Evolutionary conservation across 1,284 basidiomycete genomes (phyloP).

Genomic region (Pyrrhoderma noxium): DNA sequence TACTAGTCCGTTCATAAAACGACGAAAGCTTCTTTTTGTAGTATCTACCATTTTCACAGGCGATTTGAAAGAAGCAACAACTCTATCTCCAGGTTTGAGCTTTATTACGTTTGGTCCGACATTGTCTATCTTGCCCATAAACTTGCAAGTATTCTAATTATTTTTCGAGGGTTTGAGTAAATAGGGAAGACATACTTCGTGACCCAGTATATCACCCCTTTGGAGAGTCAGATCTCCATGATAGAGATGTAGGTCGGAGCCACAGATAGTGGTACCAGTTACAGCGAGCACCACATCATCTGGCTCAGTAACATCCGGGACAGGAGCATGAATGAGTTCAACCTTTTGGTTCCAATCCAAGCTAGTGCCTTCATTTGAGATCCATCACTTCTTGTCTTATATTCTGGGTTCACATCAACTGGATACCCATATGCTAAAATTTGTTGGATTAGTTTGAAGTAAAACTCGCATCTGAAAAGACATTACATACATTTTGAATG

Average conservation of each 20-base stretch:
- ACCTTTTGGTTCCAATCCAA: conserved; percentile 57
- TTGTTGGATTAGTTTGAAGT: not conserved
- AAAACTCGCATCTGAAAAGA: not conserved
- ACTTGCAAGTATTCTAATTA: too few species aligned
- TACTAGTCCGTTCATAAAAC: conserved; percentile 68
- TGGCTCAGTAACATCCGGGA: conserved; percentile 53
- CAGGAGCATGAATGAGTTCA: conserved; percentile 46
- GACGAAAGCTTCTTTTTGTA: conserved; percentile 68
- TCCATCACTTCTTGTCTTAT: conserved; percentile 43
- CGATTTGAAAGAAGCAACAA: conserved; percentile 74
- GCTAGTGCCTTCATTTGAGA: conserved; percentile 62
- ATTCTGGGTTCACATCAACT: conserved; percentile 39
- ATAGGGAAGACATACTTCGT: conserved; percentile 41
- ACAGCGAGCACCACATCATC: conserved; percentile 63
- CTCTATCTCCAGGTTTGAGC: conserved; percentile 54
- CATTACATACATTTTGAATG: conserved; percentile 28
- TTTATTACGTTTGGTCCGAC: conserved; percentile 58
- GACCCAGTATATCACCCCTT: conserved; percentile 66
- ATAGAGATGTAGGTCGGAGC: conserved; percentile 61
- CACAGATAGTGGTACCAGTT: conserved; percentile 67
- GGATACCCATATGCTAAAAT: conserved; percentile 34
- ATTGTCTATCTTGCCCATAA: conserved; percentile 64
- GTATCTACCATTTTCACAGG: conserved; percentile 67
- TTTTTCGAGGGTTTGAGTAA: not conserved
- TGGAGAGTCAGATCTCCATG: conserved; percentile 57